Evolutionary conservation across 2,329 filamentous ascomycete species (phyloP).

Genomic region (Aspergillus sp.): DNA sequence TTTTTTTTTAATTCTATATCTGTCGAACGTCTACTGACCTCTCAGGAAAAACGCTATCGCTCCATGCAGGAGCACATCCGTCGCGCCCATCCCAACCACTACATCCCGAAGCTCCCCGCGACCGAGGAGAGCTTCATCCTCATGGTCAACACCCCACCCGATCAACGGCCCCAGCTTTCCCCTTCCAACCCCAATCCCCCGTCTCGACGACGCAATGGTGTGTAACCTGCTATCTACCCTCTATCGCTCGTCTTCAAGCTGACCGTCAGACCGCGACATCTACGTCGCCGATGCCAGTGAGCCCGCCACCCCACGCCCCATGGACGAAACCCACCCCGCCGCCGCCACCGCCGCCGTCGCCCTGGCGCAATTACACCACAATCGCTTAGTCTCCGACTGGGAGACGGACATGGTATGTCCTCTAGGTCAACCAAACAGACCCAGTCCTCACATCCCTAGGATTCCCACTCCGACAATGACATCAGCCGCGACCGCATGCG

Average conservation of each 20-base stretch:
- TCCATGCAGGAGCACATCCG: conserved; percentile 99
- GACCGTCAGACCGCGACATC: conserved; percentile 58
- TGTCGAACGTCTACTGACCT: conserved; percentile 3
- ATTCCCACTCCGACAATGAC: conserved; percentile 70
- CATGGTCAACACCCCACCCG: conserved; percentile 90
- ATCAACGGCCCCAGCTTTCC: conserved; percentile 61
- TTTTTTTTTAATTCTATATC: conserved; percentile 1
- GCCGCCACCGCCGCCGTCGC: conserved; percentile 79
- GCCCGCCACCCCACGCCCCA: conserved; percentile 65
- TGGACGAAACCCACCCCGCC: conserved; percentile 67
- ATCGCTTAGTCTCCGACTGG: conserved; percentile 73
- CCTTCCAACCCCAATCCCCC: conserved; percentile 35
- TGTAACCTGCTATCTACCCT: conserved; percentile 22
- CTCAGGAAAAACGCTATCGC: conserved; percentile 88
- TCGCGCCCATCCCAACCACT: conserved; percentile 92
- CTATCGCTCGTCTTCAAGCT: conserved; percentile 6
- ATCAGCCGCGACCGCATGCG: conserved; percentile 61
- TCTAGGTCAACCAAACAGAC: conserved; percentile 30
- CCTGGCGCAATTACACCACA: conserved; percentile 77
- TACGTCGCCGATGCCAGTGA: conserved; percentile 67
- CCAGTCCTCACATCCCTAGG: conserved; percentile 46
- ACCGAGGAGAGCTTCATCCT: conserved; percentile 96
- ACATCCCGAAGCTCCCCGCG: conserved; percentile 95
- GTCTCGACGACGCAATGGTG: conserved; percentile 36
- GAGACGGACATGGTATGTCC: conserved; percentile 72